Conservation (phyloP, 805 yeast species). For the Nakazawaea siamensis region DNA sequence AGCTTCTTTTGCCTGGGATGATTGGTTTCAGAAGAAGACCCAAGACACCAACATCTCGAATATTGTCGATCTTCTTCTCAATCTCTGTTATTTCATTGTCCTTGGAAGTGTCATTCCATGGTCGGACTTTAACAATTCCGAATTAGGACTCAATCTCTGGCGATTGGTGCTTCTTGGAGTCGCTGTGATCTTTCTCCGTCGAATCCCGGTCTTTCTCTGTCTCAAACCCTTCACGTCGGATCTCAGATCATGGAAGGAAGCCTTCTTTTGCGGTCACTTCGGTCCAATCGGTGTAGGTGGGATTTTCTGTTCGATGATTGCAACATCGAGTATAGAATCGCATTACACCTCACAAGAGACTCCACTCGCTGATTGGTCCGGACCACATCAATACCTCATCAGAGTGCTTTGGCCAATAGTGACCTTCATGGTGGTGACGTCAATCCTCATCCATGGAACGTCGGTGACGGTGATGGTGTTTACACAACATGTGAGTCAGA, state of each 20-base stretch:
- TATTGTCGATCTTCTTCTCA: slow-evolving; percentile 77
- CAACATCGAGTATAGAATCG: slow-evolving; percentile 62
- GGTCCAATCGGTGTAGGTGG: slow-evolving; percentile 98
- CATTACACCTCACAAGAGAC: slow-evolving; percentile 41
- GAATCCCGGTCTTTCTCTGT: slow-evolving; percentile 75
- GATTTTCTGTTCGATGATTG: slow-evolving; percentile 72
- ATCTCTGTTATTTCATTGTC: slow-evolving; percentile 81
- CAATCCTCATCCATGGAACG: slow-evolving; percentile 86
- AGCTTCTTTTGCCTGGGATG: slow-evolving; percentile 90
- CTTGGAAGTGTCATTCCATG: slow-evolving; percentile 91
- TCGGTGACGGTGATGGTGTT: slow-evolving; percentile 55
- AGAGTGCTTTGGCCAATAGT: slow-evolving; percentile 71
- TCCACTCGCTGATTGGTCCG: slow-evolving; percentile 25
- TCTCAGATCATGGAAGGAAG: slow-evolving; percentile 87
- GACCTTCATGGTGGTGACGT: slow-evolving; percentile 70
- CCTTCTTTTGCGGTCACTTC: slow-evolving; percentile 88
- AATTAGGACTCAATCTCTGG: slow-evolving; percentile 69
- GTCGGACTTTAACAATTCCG: slow-evolving; percentile 59
- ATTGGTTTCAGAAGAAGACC: slow-evolving; percentile 75
- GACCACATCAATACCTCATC: slow-evolving; percentile 9
- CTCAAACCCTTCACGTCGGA: slow-evolving; percentile 80
- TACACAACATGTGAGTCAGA: slow-evolving; percentile 1
- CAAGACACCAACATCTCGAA: slow-evolving; percentile 84
- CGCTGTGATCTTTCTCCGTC: slow-evolving; percentile 63
- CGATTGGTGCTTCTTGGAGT: slow-evolving; percentile 68